Evolutionary conservation across 768 basidiomycete genomes (phyloP), one percentile per base, ranked within the genome.

Genomic region (Pholiota conissans): DNA sequence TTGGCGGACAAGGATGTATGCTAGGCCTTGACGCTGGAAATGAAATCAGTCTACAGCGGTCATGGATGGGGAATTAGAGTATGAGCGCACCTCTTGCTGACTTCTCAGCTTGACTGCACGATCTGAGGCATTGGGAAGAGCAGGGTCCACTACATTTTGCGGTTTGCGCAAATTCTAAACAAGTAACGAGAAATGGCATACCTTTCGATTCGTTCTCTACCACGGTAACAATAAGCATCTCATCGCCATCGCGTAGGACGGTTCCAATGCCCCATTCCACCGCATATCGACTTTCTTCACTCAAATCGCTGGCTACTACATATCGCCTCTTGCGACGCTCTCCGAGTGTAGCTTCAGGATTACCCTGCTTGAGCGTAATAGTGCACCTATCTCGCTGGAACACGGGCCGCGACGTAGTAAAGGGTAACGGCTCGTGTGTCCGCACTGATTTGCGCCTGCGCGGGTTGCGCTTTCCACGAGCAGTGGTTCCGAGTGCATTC

Each of bases 231-330:
- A 98, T 80, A 58, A 95, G 79, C 87, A 94, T 76, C 73, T 95
- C 91, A 65, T 99, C 97, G 2, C 96, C 96, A 72, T 98, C 95
- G 60, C 95, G 77, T 59, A 97, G 75, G 2, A 98, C 96, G 0
- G 96, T 98, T 2, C 95, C 96, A 54, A 98, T 95, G 9, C 91
- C 93, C 97, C 96, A 99, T 71, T 98, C 95, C 5, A 98, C 85
- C 0, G 97, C 97, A 71, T 95, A 99, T 30, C 89, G 80, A 71
- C 87, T 89, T 74, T 99, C 96, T 63, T 97, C 93, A 59, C 91
- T 93, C 65, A 98, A 70, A 80, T 99, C 97, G 67, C 94, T 97
- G 5, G 95, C 91, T 20, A 98, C 89, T 10, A 97, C 79, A 71
- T 98, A 99, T 59, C 83, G 81, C 62, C 84, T 79, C 61, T 83